Evolutionary conservation across 257 asterid genomes (phyloP), one percentile per base, ranked within the genome.

Genomic region (Asclepias syriaca): DNA sequence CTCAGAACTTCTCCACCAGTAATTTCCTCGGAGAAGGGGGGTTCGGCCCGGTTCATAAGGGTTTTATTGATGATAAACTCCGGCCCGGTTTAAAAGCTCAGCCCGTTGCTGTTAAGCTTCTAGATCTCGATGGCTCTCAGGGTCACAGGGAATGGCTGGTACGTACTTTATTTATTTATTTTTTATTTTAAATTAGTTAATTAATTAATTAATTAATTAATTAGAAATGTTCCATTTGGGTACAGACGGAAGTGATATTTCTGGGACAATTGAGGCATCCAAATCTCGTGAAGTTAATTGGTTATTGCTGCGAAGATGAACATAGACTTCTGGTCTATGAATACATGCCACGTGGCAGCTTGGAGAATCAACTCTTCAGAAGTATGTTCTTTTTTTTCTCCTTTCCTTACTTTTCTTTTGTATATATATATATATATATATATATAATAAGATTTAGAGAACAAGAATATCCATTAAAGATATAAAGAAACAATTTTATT

Each of bases 101-200:
- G 85, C 96, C 98, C 53, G 96, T 94, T 4, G 98, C 98, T 1
- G 97, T 94, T 32, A 94, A 94, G 84, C 91, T 88, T 45, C 87
- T 94, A 29, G 97, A 94, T 72, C 85, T 94, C 69, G 98, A 91
- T 75, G 97, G 98, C 64, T 21, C 89, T 0, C 98, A 94, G 57
- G 98, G 98, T 6, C 98, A 94, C 63, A 72, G 86, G 65, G 98
- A 94, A 83, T 94, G 98, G 98, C 90, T 94, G 97, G 98, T 94
- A 81, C 0, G 71, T 5, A 65, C 15, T 15, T 53, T 0, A 24
- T 48, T 45, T 0, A 24, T 48, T 45, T 45, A 21, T 66, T 73
- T 15, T 15, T 16, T 5, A 15, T 51, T 16, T 43, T 6, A 51
- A 15, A 15, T 51, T 13, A 49, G 18, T 49, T 13, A 13, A 18